Evolutionary conservation across 805 yeast genomes (phyloP).

Genomic region (Suhomyces tanzawaensis): DNA sequence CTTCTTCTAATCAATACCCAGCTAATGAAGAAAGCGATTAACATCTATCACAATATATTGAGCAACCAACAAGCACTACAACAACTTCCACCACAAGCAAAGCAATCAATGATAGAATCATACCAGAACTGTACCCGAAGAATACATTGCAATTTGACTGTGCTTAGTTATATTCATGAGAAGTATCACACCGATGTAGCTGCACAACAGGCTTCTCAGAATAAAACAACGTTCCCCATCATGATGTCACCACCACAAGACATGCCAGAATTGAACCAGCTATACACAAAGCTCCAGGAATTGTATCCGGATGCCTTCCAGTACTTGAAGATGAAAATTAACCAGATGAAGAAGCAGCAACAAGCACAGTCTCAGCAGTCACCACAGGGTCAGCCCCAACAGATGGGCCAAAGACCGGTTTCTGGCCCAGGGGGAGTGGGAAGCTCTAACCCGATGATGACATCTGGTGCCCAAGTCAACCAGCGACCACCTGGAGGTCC

Average conservation of each 20-base stretch:
- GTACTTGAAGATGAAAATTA: slow-evolving; percentile 37
- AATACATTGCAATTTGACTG: slow-evolving; percentile 41
- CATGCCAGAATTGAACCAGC: slow-evolving; percentile 49
- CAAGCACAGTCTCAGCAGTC: slow-evolving; percentile 15
- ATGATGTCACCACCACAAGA: slow-evolving; percentile 55
- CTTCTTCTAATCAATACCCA: slow-evolving; percentile 42
- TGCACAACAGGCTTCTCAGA: slow-evolving; percentile 23
- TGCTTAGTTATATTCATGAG: slow-evolving; percentile 38
- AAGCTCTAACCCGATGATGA: too few relatives aligned
- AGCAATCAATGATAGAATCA: slow-evolving; percentile 31
- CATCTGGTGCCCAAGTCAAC: too few relatives aligned
- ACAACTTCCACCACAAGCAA: slow-evolving; percentile 30
- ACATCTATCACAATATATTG: slow-evolving; percentile 32
- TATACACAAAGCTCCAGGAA: slow-evolving; percentile 47
- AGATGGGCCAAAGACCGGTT: too few relatives aligned
- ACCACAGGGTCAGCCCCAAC: slow-evolving; percentile 10
- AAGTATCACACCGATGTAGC: slow-evolving; percentile 33
- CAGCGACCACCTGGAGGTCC: too few relatives aligned
- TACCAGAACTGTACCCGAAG: slow-evolving; percentile 41
- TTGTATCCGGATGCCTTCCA: slow-evolving; percentile 56
- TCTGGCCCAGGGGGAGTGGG: too few relatives aligned
- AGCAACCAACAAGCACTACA: slow-evolving; percentile 35
- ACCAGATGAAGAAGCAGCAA: slow-evolving; percentile 35
- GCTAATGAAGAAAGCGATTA: slow-evolving; percentile 40
- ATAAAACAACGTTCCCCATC: slow-evolving; percentile 42